Evolutionary conservation across 192 early-diverging fungal species (phyloP), one percentile per base, ranked within the genome.

Genomic region (Coemansia sp.): DNA sequence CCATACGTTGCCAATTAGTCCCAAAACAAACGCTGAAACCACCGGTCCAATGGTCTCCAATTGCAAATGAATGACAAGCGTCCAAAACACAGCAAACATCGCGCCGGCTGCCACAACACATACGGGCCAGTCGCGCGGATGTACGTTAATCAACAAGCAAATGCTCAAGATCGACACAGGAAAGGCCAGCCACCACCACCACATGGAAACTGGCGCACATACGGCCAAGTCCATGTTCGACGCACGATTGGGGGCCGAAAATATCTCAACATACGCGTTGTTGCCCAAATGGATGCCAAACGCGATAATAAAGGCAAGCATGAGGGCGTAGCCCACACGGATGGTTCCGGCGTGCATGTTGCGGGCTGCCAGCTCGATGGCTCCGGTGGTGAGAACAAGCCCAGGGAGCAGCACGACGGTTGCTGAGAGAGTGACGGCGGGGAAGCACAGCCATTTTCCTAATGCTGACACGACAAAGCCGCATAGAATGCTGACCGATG

Each of bases 321-420:
- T 88, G 4, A 95, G 73, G 0, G 91, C 87, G 56, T 89, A 85
- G 38, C 90, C 84, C 51, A 92, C 72, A 15, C 90, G 84, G 8
- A 94, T 88, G 0, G 88, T 86, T n/a, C 94, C 94, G 14, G 89
- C 90, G 24, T 94, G 84, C 66, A 94, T 83, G 69, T 96, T 94
- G 41, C 90, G 84, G 6, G 92, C 88, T 0, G 89, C 82, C 29
- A 96, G 68, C 70, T 96, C 94, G 71, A 93, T 92, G 52, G 94
- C 86, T 11, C 87, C 72, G 29, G 87, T 83, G 0, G 94, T 96
- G 19, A 96, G 67, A 3, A 85, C 63, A 32, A 93, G 76, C 10
- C 94, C 94, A 9, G 88, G 86, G 2, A 89, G 70, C 22, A 86
- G 59, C 39, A 87, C 72, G 5, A 90, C 83, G 22, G 86, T 83